Base-by-base conservation (phyloP, 2,329 filamentous ascomycete species). In the Scopulariopsis brevicaulis region DNA sequence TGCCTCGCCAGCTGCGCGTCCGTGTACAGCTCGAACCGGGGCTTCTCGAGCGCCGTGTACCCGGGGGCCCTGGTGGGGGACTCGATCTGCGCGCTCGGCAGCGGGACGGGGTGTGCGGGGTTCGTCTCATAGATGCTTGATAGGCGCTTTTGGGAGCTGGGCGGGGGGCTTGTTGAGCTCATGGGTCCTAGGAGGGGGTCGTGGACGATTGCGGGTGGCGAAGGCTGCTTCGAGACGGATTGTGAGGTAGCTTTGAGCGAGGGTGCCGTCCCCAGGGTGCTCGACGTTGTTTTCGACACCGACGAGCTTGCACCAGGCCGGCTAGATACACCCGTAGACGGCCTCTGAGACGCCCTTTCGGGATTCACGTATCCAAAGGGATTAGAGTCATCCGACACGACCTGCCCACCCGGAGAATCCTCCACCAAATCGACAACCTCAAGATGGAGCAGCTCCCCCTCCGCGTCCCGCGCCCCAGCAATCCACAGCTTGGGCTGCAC, bases 381-480 rank as follows among this genome's bases (percentile, higher is more conserved):
- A 61, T 75, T 68, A n/a, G 60, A 54, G 24, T 70, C 63, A 7
- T 65, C 55, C 2, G 59, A 62, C 2, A 63, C 59, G 25, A 62
- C 46, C 6, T 61, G 60, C 2, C 66, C 43, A 14, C 60, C 59
- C 25, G 74, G 70, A 2, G 76, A 75, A 24, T 79, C 73, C 5
- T 75, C 73, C 11, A 14, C 46, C 20, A 87, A 69, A 58, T 89
- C 81, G 50, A 88, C 71, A 20, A 84, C 73, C 62, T 86, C 82
- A 14, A 83, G 68, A 56, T 85, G 80, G 55, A 89, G 74, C 2
- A 92, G 68, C 15, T 81, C 78, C 1, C 87, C 87, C 24, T 84
- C 79, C 0, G 73, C 72, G 65, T 89, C 84, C 62, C 89, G 78
- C 25, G 87, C 82, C 5, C 84, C 85, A 46, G 84, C 85, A 59